Conservation (phyloP, 441 rosid genomes). For the Breynia disticha region DNA sequence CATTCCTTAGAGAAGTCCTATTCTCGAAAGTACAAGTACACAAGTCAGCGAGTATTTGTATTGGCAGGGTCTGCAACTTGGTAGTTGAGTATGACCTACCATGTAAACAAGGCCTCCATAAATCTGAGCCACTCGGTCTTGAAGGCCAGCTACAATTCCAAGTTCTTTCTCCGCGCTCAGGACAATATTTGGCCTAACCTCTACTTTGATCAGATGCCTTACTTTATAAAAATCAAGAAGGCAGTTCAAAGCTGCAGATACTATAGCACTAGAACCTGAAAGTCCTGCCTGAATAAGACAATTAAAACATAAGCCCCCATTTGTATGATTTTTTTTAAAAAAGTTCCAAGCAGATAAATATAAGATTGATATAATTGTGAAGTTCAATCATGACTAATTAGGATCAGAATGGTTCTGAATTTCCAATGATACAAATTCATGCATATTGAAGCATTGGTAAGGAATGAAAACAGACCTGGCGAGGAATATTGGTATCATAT, state of each 20-base stretch:
- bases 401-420: too few relatives aligned
- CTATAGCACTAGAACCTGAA: slow-evolving; percentile 93
- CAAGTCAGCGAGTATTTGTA: background rate
- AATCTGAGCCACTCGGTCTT: slow-evolving; percentile 91
- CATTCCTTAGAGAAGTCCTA: slow-evolving; percentile 76
- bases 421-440: too few relatives aligned
- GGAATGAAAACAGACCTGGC: slow-evolving; percentile 49
- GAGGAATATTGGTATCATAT: slow-evolving; percentile 86
- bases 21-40: slow-evolving; percentile 1
- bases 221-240: slow-evolving; percentile 80
- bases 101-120: slow-evolving; percentile 90
- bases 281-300: slow-evolving; percentile 70
- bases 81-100: slow-evolving; percentile 28
- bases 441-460: too few relatives aligned
- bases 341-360: background rate
- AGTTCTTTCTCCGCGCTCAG: slow-evolving; percentile 75
- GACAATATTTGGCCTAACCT: slow-evolving; percentile 52
- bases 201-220: slow-evolving; percentile 61
- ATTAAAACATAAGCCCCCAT: slow-evolving; percentile 17
- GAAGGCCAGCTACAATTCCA: slow-evolving; percentile 94
- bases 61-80: background rate
- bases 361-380: too few relatives aligned
- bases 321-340: background rate
- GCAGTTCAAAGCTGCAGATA: slow-evolving; percentile 77
- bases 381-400: too few relatives aligned